Evolutionary conservation across 2,329 filamentous ascomycete species (phyloP).

Genomic region (Xylaria multiplex): DNA sequence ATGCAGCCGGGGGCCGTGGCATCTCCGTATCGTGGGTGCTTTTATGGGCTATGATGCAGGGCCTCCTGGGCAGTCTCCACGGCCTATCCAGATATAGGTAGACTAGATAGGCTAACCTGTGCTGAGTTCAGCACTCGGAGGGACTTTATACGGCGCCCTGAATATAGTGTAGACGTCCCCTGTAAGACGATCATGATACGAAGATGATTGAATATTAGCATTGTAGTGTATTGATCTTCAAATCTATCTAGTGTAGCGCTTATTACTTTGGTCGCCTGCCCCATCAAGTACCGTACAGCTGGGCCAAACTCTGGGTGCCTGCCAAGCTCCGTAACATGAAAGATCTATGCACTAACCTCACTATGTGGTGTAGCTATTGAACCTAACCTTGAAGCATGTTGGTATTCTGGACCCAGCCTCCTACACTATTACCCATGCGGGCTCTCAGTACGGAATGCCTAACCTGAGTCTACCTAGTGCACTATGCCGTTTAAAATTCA

Average conservation of each 20-base stretch:
- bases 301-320: slow-evolving; percentile 12
- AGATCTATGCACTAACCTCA: not conserved
- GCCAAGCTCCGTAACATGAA: slow-evolving; percentile 12
- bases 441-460: not conserved
- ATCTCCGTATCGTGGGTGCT: slow-evolving; percentile 13
- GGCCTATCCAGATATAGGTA: too few relatives aligned
- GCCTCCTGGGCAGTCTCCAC: not conserved
- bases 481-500: slow-evolving; percentile 5
- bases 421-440: too few relatives aligned
- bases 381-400: too few relatives aligned
- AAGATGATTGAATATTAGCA: not conserved
- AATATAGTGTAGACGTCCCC: too few relatives aligned
- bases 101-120: not conserved
- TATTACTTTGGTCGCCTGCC: slow-evolving; percentile 17
- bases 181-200: too few relatives aligned
- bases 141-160: too few relatives aligned
- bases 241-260: slow-evolving; percentile 20
- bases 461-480: not conserved
- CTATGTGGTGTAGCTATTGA: too few relatives aligned
- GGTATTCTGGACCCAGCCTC: too few relatives aligned
- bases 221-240: not conserved
- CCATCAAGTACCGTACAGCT: slow-evolving; percentile 15
- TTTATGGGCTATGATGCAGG: slow-evolving; percentile 7
- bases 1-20: slow-evolving; percentile 12
- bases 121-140: not conserved